phyloP scores from a whole-genome alignment of 495 filamentous ascomycete species.

The Neurospora sp. region DNA sequence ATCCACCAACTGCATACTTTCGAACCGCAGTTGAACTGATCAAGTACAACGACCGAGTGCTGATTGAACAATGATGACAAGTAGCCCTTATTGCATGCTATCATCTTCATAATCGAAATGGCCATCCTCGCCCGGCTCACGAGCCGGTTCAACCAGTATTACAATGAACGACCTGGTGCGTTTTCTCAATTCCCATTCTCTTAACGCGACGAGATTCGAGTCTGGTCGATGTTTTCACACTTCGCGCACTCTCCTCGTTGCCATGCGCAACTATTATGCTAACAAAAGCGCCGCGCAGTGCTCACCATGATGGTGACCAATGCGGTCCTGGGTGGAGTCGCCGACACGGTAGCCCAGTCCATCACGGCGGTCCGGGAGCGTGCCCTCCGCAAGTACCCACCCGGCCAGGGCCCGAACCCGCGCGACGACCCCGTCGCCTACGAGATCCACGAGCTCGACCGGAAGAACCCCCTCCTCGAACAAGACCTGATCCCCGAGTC shows the following conservation, averaged over 20 bases:
- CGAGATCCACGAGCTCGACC: slow-evolving; percentile 82
- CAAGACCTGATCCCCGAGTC: slow-evolving; percentile 61
- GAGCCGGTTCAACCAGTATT: slow-evolving; percentile 87
- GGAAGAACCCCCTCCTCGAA: slow-evolving; percentile 59
- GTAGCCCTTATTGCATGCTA: slow-evolving; percentile 77
- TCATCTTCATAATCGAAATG: slow-evolving; percentile 85
- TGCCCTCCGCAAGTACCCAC: slow-evolving; percentile 46
- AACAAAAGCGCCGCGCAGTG: slow-evolving; percentile 38
- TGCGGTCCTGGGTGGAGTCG: slow-evolving; percentile 70
- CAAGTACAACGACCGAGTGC: background rate
- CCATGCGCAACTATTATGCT: background rate
- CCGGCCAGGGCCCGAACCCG: slow-evolving; percentile 20
- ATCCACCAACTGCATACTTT: background rate
- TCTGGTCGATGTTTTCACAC: background rate
- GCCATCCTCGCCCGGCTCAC: slow-evolving; percentile 67
- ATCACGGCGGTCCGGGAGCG: slow-evolving; percentile 74
- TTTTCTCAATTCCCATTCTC: slow-evolving; percentile 4
- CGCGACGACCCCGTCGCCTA: slow-evolving; percentile 70
- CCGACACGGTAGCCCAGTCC: slow-evolving; percentile 90
- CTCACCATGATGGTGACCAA: slow-evolving; percentile 98
- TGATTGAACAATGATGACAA: slow-evolving; percentile 11
- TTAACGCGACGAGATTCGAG: slow-evolving; percentile 8
- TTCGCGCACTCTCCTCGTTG: background rate
- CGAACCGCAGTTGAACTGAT: background rate
- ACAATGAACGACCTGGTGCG: slow-evolving; percentile 73